These are phyloP conservation scores for Isoetes taiwanensis DNA, from an alignment of 75 land plant genomes.

Conservation along the genomic window DNA sequence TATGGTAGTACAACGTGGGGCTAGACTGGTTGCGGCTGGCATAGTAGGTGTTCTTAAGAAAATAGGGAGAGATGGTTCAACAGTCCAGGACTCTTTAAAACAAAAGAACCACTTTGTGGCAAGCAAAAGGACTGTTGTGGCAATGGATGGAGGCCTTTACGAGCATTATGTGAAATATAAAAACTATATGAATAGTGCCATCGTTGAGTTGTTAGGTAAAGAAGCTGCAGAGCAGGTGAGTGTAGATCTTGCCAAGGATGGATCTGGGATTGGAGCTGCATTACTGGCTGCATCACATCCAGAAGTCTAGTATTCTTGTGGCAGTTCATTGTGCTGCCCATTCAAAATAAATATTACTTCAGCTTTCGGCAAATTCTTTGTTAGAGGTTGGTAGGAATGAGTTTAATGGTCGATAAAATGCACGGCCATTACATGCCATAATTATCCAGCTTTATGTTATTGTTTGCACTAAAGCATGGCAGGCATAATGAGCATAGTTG, in stretches of 20 bases:
- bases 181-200: slow-evolving; percentile 44
- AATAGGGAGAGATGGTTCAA: slow-evolving; percentile 40
- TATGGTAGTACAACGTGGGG: slow-evolving; percentile 58
- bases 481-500: too few species aligned
- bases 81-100: slow-evolving; percentile 7
- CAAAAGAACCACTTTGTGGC: slow-evolving; percentile 23
- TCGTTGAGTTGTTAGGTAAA: slow-evolving; percentile 43
- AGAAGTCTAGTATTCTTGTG: too few species aligned
- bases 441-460: too few species aligned
- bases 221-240: slow-evolving; percentile 40
- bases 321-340: too few species aligned
- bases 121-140: slow-evolving; percentile 51
- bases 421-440: too few species aligned
- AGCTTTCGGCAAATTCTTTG: too few species aligned
- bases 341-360: too few species aligned
- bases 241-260: slow-evolving; percentile 62
- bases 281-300: slow-evolving; percentile 77
- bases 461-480: too few species aligned
- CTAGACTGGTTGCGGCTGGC: slow-evolving; percentile 73
- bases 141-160: slow-evolving; percentile 76
- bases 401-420: too few species aligned
- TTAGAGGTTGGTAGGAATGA: too few species aligned
- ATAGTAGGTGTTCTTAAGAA: slow-evolving; percentile 66
- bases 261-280: slow-evolving; percentile 81
- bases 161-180: slow-evolving; percentile 64